Evolutionary conservation across 495 filamentous ascomycete species (phyloP).

Genomic region (Bryoglossum gracile): DNA sequence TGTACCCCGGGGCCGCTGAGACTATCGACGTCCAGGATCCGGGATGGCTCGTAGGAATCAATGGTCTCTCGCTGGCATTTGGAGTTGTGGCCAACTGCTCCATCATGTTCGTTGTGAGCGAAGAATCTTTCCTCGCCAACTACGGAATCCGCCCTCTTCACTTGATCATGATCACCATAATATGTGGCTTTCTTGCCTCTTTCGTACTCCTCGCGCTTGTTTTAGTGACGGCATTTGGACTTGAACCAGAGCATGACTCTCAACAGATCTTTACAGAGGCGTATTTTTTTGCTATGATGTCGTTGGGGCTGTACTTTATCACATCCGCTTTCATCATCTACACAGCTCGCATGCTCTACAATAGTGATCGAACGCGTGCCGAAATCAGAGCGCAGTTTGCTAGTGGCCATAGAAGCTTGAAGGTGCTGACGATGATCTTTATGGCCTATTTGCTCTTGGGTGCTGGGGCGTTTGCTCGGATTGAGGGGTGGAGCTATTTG

Average conservation of each 20-base stretch:
- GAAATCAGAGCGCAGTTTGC: slow-evolving; percentile 58
- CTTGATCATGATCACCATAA: slow-evolving; percentile 30
- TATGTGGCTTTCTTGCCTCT: slow-evolving; percentile 32
- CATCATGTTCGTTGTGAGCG: slow-evolving; percentile 72
- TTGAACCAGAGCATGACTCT: slow-evolving; percentile 26
- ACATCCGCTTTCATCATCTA: slow-evolving; percentile 60
- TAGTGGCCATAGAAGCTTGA: slow-evolving; percentile 62
- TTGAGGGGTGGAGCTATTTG: slow-evolving; percentile 71
- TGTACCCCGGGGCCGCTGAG: not conserved
- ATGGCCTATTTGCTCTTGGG: slow-evolving; percentile 66
- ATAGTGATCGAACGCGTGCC: slow-evolving; percentile 43
- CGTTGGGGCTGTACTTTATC: slow-evolving; percentile 65
- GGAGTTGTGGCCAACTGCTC: slow-evolving; percentile 62
- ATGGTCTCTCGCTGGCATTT: slow-evolving; percentile 59
- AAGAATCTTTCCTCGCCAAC: slow-evolving; percentile 37
- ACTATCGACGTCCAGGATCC: slow-evolving; percentile 55
- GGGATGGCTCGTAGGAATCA: slow-evolving; percentile 57
- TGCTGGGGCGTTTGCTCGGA: slow-evolving; percentile 55
- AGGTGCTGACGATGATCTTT: slow-evolving; percentile 76
- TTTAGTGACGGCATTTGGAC: slow-evolving; percentile 45
- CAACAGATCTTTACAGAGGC: slow-evolving; percentile 50
- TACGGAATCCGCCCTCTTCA: not conserved
- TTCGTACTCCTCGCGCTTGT: slow-evolving; percentile 16
- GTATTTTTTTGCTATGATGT: slow-evolving; percentile 72
- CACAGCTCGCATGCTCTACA: slow-evolving; percentile 41